phyloP scores from a whole-genome alignment of 2,329 filamentous ascomycete species.

The Periglandula ipomoeae region DNA sequence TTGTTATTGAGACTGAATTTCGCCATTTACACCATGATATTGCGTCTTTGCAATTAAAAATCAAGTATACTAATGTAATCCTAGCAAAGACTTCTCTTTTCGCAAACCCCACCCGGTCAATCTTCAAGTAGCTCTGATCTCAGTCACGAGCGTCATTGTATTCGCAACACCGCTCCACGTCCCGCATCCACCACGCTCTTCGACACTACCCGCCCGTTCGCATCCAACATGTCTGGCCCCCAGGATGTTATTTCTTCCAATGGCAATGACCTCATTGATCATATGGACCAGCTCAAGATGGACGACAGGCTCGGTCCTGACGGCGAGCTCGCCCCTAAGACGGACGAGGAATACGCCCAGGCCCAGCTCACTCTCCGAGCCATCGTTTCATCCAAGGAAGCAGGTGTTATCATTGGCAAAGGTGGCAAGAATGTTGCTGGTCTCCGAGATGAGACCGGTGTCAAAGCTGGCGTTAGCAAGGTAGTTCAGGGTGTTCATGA shows the following conservation, averaged over 20 bases:
- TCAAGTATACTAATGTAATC: not conserved
- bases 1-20: not conserved
- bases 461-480: conserved; percentile 97
- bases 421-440: conserved; percentile 97
- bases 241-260: conserved; percentile 50
- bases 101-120: not conserved
- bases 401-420: conserved; percentile 98
- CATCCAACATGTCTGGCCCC: conserved; percentile 46
- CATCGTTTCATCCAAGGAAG: conserved; percentile 98
- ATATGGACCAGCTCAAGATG: conserved; percentile 57
- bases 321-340: conserved; percentile 74
- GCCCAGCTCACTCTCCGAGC: conserved; percentile 89
- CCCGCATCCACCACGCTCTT: conserved; percentile 9
- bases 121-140: not conserved
- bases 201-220: not conserved
- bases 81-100: not conserved
- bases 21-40: not conserved
- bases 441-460: conserved; percentile 91
- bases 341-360: conserved; percentile 92
- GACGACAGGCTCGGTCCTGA: conserved; percentile 61
- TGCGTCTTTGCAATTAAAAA: not conserved
- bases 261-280: conserved; percentile 52
- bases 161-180: not conserved
- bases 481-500: conserved; percentile 96
- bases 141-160: not conserved